phyloP scores from a whole-genome alignment of 148 eudicot species.

The Fagopyrum tataricum region DNA sequence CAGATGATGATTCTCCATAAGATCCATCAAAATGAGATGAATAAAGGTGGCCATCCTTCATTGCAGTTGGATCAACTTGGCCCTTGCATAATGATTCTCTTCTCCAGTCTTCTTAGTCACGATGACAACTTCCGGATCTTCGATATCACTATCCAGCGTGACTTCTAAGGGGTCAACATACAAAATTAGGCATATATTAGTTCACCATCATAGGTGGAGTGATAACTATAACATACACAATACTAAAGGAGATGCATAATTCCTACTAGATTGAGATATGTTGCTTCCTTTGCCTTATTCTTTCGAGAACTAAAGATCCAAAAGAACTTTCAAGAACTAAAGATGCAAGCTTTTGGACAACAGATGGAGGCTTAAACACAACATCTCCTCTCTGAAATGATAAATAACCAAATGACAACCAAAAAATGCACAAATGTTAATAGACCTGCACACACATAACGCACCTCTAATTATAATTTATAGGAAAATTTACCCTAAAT shows the following conservation, averaged over 20 bases:
- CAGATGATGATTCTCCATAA: constrained; percentile 23
- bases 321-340: too few species aligned
- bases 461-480: constrained; percentile 66
- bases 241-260: constrained; percentile 5
- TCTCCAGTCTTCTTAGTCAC: constrained; percentile 19
- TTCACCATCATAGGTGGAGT: not conserved
- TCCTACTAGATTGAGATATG: constrained; percentile 64
- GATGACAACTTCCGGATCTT: constrained; percentile 19
- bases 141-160: constrained; percentile 22
- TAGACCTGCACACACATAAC: not conserved
- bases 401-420: not conserved
- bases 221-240: not conserved
- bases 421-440: not conserved
- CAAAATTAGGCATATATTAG: not conserved
- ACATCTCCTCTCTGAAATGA: constrained; percentile 52
- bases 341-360: constrained; percentile 67
- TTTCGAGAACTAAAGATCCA: too few species aligned
- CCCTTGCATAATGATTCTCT: constrained; percentile 21
- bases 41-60: constrained; percentile 16
- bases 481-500: too few species aligned
- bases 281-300: constrained; percentile 75
- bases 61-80: constrained; percentile 15
- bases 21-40: constrained; percentile 12
- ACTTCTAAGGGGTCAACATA: constrained; percentile 21
- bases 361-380: constrained; percentile 57